A percentile compares a stretch with the other conserved stretches of the same genome.
Evolutionary conservation across 768 basidiomycete species (phyloP).

Genomic region (Suillus bovinus): DNA sequence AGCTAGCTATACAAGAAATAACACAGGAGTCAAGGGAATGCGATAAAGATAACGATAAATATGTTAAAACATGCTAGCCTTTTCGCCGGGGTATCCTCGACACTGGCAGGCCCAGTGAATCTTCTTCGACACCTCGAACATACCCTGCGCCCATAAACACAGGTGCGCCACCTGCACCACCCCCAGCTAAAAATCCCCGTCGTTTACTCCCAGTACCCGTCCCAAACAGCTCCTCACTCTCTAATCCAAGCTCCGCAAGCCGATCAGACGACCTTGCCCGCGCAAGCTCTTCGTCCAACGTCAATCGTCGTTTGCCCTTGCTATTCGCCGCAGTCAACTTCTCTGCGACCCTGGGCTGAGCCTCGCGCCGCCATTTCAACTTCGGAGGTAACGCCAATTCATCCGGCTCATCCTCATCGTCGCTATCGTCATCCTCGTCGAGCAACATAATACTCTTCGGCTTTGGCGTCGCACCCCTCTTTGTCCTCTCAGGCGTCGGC

Average conservation of each 20-base stretch:
- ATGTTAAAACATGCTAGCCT: not conserved
- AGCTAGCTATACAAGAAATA: not conserved
- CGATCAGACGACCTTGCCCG: conserved; percentile 36
- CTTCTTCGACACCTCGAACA: conserved; percentile 51
- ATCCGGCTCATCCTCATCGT: conserved; percentile 33
- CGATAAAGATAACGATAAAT: conserved; percentile 6
- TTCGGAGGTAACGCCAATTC: conserved; percentile 35
- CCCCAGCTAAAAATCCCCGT: conserved; percentile 68
- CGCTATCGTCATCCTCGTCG: conserved; percentile 30
- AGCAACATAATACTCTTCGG: conserved; percentile 18
- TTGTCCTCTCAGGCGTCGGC: conserved; percentile 17
- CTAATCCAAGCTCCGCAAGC: conserved; percentile 40
- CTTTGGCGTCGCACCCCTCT: conserved; percentile 33
- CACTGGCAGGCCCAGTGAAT: conserved; percentile 18
- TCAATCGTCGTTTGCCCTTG: conserved; percentile 43
- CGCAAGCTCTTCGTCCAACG: conserved; percentile 70
- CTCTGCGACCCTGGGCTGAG: not conserved
- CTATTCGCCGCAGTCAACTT: conserved; percentile 8
- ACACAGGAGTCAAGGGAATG: not conserved
- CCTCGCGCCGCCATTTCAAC: conserved; percentile 3
- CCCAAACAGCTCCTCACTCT: conserved; percentile 45
- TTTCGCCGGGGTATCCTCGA: conserved; percentile 30
- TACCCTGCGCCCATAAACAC: conserved; percentile 74
- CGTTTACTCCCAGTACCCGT: conserved; percentile 55
- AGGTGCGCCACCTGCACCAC: conserved; percentile 70